Evolutionary conservation across 2,329 filamentous ascomycete species (phyloP).

Genomic region (Botryotinia convoluta): DNA sequence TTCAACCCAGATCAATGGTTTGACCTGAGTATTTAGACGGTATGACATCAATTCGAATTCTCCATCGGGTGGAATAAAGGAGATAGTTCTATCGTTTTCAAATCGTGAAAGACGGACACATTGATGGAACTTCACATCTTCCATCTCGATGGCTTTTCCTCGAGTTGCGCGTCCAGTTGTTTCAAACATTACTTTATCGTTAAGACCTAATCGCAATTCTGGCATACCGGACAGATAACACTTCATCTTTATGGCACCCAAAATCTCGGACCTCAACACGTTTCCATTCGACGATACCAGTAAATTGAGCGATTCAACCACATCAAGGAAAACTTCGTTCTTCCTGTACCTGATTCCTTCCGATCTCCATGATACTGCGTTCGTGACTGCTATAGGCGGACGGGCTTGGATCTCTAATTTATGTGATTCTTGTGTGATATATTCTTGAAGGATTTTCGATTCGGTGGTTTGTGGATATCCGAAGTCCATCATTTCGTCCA

Average conservation of each 20-base stretch:
- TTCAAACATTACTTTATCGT: conserved; percentile 99
- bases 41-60: conserved; percentile 99
- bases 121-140: conserved; percentile 99
- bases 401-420: conserved; percentile 96
- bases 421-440: conserved; percentile 98
- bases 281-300: conserved; percentile 93
- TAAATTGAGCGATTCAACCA: conserved; percentile 93
- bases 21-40: conserved; percentile 96
- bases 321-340: conserved; percentile 98
- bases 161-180: conserved; percentile 90
- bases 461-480: conserved; percentile 98
- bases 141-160: conserved; percentile 98
- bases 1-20: conserved; percentile 98
- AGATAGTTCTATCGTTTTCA: conserved; percentile 98
- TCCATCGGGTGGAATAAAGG: conserved; percentile 96
- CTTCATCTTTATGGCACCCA: conserved; percentile 99
- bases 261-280: conserved; percentile 90
- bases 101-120: conserved; percentile 94
- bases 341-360: conserved; percentile 98
- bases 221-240: conserved; percentile 99
- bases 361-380: conserved; percentile 95
- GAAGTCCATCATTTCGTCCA: conserved; percentile 99
- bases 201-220: conserved; percentile 86
- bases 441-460: conserved; percentile 97
- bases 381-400: conserved; percentile 95